phyloP scores from a whole-genome alignment of 441 rosid genomes.

The Manihot esculenta region DNA sequence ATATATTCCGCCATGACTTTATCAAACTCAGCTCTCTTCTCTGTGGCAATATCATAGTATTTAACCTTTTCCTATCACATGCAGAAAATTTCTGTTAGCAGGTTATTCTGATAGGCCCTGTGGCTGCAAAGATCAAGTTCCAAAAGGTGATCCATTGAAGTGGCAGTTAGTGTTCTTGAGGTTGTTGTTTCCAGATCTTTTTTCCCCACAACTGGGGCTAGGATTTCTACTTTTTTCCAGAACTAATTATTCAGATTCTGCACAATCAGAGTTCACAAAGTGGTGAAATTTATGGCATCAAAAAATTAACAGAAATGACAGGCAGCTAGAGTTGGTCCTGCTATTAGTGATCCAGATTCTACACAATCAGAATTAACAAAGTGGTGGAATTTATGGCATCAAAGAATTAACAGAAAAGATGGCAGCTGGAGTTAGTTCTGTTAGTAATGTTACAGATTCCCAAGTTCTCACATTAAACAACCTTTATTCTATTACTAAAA shows the following conservation, averaged over 20 bases:
- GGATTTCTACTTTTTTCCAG: background rate
- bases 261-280: too few species aligned
- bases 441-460: too few species aligned
- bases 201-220: background rate
- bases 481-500: background rate
- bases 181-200: background rate
- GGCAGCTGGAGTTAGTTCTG: too few species aligned
- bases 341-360: too few species aligned
- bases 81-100: constrained; percentile 16
- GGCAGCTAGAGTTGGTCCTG: too few species aligned
- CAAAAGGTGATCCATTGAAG: background rate
- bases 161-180: background rate
- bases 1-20: constrained; percentile 62
- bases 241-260: background rate
- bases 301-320: too few species aligned
- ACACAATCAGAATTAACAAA: too few species aligned
- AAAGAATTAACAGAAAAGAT: too few species aligned
- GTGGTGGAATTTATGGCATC: too few species aligned
- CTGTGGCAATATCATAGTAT: constrained; percentile 83
- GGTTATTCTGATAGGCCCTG: constrained; percentile 1
- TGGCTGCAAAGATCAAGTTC: background rate
- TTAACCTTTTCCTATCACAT: constrained; percentile 73
- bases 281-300: too few species aligned
- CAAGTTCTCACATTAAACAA: too few species aligned
- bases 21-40: constrained; percentile 84